phyloP scores from a whole-genome alignment of 352 stramenopile genomes.

The Phytophthora ohioensis region DNA sequence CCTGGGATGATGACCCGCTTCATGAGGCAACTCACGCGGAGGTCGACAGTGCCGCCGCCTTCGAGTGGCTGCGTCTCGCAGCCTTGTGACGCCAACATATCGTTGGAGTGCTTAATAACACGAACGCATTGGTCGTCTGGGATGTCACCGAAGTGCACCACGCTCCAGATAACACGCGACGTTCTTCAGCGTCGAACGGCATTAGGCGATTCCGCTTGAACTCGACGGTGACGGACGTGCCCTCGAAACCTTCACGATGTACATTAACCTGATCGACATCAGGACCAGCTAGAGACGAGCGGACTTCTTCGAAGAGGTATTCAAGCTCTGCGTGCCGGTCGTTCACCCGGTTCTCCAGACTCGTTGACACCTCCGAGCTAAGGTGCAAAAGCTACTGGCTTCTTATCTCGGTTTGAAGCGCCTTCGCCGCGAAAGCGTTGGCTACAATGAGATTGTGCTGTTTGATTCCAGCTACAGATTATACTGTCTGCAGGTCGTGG shows the following conservation, averaged over 20 bases:
- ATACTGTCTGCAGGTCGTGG: conserved; percentile 19
- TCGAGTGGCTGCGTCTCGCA: conserved; percentile 1
- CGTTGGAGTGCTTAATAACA: conserved; percentile 6
- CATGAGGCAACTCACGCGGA: conserved; percentile 16
- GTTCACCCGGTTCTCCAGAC: conserved; percentile 16
- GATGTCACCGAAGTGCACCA: conserved; percentile 18
- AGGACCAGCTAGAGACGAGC: background rate
- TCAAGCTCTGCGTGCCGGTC: conserved; percentile 4
- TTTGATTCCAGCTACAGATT: conserved; percentile 6
- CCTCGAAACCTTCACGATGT: conserved; percentile 13
- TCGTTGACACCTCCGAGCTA: background rate
- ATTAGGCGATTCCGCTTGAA: conserved; percentile 24
- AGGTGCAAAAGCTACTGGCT: background rate
- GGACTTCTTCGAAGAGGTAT: conserved; percentile 3
- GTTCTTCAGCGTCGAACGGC: conserved; percentile 20
- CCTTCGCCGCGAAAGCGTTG: background rate
- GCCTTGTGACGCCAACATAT: conserved; percentile 21
- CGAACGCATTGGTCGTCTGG: background rate
- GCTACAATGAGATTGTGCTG: conserved; percentile 12
- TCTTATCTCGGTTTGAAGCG: conserved; percentile 16
- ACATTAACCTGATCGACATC: conserved; percentile 25
- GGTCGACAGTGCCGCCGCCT: conserved; percentile 16
- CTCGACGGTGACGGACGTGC: conserved; percentile 12
- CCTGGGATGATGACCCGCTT: conserved; percentile 19
- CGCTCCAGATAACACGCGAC: conserved; percentile 13